A percentile compares a stretch with the other conserved stretches of the same genome.
These are phyloP conservation scores for Podospora tetraspora DNA, from an alignment of 495 filamentous ascomycete species.

Conservation along the genomic window DNA sequence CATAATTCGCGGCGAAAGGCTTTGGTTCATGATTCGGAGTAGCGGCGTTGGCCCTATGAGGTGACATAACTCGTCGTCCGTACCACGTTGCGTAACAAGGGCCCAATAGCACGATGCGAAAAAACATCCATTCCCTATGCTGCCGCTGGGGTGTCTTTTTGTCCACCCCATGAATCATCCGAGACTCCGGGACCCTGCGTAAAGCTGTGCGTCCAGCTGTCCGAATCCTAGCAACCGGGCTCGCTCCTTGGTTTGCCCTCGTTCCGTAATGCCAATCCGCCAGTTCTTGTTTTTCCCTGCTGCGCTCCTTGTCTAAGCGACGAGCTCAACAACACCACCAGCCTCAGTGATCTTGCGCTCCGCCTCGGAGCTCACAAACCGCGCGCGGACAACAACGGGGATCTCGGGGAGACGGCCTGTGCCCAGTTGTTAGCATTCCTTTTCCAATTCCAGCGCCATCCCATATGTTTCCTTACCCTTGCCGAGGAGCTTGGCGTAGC, in stretches of 20 bases:
- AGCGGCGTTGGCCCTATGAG: not conserved
- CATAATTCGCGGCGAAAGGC: not conserved
- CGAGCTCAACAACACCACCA: conserved; percentile 34
- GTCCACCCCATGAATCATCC: conserved; percentile 29
- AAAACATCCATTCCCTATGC: conserved; percentile 36
- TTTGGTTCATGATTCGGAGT: not conserved
- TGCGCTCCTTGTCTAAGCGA: conserved; percentile 28
- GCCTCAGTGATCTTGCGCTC: conserved; percentile 35
- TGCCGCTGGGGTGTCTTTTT: conserved; percentile 25
- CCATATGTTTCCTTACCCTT: conserved; percentile 26
- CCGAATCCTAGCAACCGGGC: conserved; percentile 27
- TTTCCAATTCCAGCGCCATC: not conserved
- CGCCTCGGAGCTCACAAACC: conserved; percentile 34
- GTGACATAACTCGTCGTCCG: not conserved
- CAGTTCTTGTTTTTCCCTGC: conserved; percentile 28
- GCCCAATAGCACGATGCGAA: conserved; percentile 21
- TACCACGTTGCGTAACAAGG: not conserved
- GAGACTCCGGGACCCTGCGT: conserved; percentile 31
- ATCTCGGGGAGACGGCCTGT: conserved; percentile 33
- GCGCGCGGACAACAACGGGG: conserved; percentile 31
- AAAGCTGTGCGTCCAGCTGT: conserved; percentile 24
- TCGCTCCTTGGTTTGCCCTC: conserved; percentile 27
- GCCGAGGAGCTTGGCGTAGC: conserved; percentile 35
- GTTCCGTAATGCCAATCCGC: conserved; percentile 35
- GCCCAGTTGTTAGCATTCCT: conserved; percentile 1